Conservation (phyloP, 2,329 filamentous ascomycete genomes). For the Arthrobotrys conoides region DNA sequence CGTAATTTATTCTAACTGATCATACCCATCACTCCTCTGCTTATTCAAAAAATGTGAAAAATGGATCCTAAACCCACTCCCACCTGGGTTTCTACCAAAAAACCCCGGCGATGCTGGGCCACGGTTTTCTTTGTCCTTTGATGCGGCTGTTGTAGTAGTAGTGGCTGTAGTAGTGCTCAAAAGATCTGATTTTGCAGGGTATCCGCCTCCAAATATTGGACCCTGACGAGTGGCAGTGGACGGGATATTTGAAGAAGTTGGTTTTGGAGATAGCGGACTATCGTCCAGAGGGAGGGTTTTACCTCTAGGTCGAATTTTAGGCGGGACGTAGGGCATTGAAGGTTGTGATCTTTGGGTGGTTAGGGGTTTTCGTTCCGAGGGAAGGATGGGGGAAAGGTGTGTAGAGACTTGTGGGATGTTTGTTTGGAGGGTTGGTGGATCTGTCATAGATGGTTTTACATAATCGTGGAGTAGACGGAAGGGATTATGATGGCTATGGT, state of each 20-base stretch:
- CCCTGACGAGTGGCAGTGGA: constrained; percentile 14
- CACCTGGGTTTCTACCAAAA: constrained; percentile 49
- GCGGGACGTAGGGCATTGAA: constrained; percentile 45
- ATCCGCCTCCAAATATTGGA: constrained; percentile 57
- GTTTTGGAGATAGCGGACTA: not conserved
- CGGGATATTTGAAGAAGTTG: not conserved
- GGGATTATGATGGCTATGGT: constrained; percentile 45
- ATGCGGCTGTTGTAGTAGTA: too few species aligned
- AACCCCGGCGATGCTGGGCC: constrained; percentile 41
- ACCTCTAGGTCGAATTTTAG: constrained; percentile 52
- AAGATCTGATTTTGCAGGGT: constrained; percentile 45
- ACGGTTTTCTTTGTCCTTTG: constrained; percentile 49
- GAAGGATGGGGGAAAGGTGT: constrained; percentile 19
- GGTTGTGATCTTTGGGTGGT: constrained; percentile 46
- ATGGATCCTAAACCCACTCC: constrained; percentile 53
- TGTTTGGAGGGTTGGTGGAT: constrained; percentile 23
- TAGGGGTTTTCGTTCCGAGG: constrained; percentile 32
- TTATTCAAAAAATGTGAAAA: constrained; percentile 58
- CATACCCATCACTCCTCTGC: constrained; percentile 56
- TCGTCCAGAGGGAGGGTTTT: constrained; percentile 35
- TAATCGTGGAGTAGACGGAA: constrained; percentile 55
- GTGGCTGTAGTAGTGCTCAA: not conserved
- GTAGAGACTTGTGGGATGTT: constrained; percentile 11
- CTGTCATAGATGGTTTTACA: constrained; percentile 43
- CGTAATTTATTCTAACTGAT: constrained; percentile 43